Percentiles rank a stretch among this genome's conserved stretches.
Evolutionary conservation across 2,329 filamentous ascomycete species (phyloP).

Genomic region (Talaromyces funiculosus): DNA sequence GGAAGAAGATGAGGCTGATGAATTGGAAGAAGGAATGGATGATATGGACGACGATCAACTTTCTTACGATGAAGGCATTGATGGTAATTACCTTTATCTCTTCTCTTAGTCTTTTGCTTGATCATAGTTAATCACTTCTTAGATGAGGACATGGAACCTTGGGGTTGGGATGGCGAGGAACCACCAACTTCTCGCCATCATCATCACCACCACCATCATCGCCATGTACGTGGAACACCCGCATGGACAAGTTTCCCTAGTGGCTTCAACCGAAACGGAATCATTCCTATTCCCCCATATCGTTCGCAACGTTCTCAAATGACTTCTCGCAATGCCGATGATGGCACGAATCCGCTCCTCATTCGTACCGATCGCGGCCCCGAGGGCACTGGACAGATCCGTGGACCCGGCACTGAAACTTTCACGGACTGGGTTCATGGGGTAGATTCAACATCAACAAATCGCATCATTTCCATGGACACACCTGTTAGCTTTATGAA

Average conservation of each 20-base stretch:
- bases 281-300: constrained; percentile 38
- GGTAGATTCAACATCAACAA: constrained; percentile 43
- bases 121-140: constrained; percentile 24
- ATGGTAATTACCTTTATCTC: constrained; percentile 23
- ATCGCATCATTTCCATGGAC: constrained; percentile 42
- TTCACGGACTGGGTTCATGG: constrained; percentile 51
- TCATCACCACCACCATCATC: constrained; percentile 26
- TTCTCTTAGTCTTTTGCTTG: constrained; percentile 19
- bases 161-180: constrained; percentile 52
- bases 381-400: constrained; percentile 31
- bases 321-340: constrained; percentile 59
- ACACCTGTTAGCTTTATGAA: constrained; percentile 54
- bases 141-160: constrained; percentile 40
- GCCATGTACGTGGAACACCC: constrained; percentile 51
- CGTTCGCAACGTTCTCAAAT: constrained; percentile 40
- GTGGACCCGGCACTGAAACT: constrained; percentile 33
- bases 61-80: constrained; percentile 35
- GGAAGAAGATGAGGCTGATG: constrained; percentile 35
- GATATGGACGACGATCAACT: constrained; percentile 42
- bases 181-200: constrained; percentile 37
- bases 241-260: constrained; percentile 61
- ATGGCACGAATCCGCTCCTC: constrained; percentile 81
- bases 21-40: constrained; percentile 34
- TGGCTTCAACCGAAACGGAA: constrained; percentile 48
- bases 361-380: constrained; percentile 51